Base-by-base conservation (phyloP, 1,284 basidiomycete genomes). In the Pterulicium gracile region DNA sequence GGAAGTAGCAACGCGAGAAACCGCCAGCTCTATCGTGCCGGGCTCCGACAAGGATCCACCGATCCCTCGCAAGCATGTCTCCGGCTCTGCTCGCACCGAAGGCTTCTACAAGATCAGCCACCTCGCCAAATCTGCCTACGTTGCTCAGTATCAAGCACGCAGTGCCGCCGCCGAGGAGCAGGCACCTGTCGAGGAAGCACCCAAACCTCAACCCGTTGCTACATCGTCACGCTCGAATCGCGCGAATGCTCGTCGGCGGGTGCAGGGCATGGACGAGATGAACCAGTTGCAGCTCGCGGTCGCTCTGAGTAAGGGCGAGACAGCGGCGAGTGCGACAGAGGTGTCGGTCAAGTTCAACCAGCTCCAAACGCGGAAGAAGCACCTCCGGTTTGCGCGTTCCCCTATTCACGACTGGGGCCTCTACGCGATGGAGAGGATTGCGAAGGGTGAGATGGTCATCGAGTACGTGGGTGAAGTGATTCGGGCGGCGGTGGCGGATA, bases 381-480 rank as follows among this genome's bases (percentile, higher is more conserved):
- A 97, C 59, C 77, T 99, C 46, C 84, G 90, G 27, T 99, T 99
- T 59, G 88, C 93, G 5, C 78, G 93, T 46, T 94, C 90, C 21
- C 92, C 94, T 2, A 99, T 99, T 54, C 95, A 98, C 62, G 94
- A 96, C 56, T 98, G 95, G 88, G 95, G 96, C 3, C 62, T 98
- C 57, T 96, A 95, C 60, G 91, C 93, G 23, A 87, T 94, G 81
- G 92, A 96, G 70, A 80, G 81, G 58, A 98, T 99, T 56, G 81
- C 88, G 13, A 72, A 80, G 17, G 92, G 93, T 3, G 96, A 99
- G 65, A 98, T 99, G 92, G 95, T 99, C 39, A 98, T 98, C 65
- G 96, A 99, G 68, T 99, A 99, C 58, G 96, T 99, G 5, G 96
- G 96, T 24, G 96, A 99, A 70, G 77, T 98, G 51, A 88, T 96